Percentiles rank a stretch among this genome's conserved stretches.
These are phyloP conservation scores for Rauvolfia tetraphylla DNA, from an alignment of 257 asterid species.

Conservation along the genomic window DNA sequence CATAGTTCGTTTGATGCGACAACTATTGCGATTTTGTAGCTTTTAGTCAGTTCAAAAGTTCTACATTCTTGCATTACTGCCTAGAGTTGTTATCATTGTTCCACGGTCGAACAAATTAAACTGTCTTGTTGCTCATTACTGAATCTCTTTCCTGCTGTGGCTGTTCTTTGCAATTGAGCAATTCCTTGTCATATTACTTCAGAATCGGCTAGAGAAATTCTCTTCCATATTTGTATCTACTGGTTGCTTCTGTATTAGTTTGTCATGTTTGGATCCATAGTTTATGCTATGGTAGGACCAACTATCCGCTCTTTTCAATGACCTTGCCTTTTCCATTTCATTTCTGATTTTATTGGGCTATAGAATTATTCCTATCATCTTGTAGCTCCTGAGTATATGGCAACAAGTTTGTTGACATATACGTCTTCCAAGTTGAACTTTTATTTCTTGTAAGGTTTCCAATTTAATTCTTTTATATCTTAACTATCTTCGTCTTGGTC, in stretches of 20 bases:
- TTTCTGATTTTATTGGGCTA: neutral
- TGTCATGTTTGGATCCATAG: neutral
- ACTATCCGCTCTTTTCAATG: slow-evolving; percentile 2
- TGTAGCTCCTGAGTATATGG: neutral
- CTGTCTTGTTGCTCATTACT: neutral
- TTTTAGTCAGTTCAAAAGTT: slow-evolving; percentile 5
- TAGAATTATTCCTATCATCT: neutral
- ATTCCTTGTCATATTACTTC: neutral
- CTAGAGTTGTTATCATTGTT: neutral
- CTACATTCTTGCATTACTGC: neutral
- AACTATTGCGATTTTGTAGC: slow-evolving; percentile 5
- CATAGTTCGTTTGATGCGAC: slow-evolving; percentile 17
- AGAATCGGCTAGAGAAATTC: slow-evolving; percentile 4
- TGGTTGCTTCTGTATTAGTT: slow-evolving; percentile 1
- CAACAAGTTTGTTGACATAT: neutral
- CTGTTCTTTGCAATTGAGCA: no score
- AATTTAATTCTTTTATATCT: neutral
- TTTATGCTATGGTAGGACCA: neutral
- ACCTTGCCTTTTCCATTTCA: neutral
- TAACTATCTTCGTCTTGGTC: neutral
- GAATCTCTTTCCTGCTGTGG: neutral
- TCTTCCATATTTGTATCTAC: neutral
- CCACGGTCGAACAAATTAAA: neutral
- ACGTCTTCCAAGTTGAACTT: no score
- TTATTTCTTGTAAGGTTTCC: neutral